phyloP scores from a whole-genome alignment of 2,329 filamentous ascomycete genomes.

The Cercospora citrullina region DNA sequence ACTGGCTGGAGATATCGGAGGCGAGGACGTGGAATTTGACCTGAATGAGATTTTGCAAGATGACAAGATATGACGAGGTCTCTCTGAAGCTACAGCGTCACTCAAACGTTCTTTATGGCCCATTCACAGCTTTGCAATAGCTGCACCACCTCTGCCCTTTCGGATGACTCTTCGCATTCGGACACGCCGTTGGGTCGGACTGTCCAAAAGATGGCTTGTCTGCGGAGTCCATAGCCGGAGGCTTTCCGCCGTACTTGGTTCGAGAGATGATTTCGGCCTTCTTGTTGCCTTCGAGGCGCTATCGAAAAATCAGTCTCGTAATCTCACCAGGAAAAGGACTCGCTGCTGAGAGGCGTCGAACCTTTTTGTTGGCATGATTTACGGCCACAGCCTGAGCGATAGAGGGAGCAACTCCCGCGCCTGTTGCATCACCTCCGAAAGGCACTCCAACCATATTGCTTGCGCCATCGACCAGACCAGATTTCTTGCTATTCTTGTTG shows the following conservation, averaged over 20 bases:
- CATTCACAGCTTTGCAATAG: neutral
- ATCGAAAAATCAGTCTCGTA: neutral
- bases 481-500: neutral
- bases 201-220: neutral
- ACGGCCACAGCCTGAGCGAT: neutral
- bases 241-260: neutral
- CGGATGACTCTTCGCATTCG: neutral
- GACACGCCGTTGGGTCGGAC: neutral
- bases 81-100: neutral
- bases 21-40: conserved; percentile 45
- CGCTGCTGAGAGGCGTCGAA: neutral
- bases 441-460: neutral
- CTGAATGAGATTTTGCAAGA: conserved; percentile 59
- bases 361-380: neutral
- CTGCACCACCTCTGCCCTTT: neutral
- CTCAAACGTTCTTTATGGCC: neutral
- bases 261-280: neutral
- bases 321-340: neutral
- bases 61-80: neutral
- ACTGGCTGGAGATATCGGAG: conserved; percentile 65
- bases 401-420: neutral
- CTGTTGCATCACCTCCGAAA: neutral
- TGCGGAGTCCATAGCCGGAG: neutral
- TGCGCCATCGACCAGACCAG: neutral
- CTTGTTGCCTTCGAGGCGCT: neutral